Conservation (phyloP, 495 filamentous ascomycete species). For the Staphylotrichum tortipilum region DNA sequence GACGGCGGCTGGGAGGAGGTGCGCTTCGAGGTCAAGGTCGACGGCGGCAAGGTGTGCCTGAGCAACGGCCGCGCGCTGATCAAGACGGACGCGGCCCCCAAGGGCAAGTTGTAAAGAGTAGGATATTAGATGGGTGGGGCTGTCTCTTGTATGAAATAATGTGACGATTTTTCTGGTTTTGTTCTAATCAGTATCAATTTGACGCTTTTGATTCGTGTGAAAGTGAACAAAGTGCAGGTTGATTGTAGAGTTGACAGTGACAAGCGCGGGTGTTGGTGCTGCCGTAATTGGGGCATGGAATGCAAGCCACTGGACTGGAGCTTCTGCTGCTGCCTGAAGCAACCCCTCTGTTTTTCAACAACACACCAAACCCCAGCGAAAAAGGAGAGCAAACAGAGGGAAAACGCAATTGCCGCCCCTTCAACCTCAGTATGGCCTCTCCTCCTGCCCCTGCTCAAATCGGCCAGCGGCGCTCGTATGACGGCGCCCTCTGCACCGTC, state of each 20-base stretch:
- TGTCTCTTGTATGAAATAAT: neutral
- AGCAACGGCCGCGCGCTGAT: constrained; percentile 77
- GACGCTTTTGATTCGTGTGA: too few relatives aligned
- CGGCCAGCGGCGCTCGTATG: constrained; percentile 71
- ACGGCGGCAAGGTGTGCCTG: constrained; percentile 66
- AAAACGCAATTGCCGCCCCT: neutral
- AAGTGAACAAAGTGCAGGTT: too few relatives aligned
- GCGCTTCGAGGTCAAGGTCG: constrained; percentile 62
- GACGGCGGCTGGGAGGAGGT: constrained; percentile 77
- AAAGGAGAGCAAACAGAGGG: too few relatives aligned
- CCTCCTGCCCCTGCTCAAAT: constrained; percentile 37
- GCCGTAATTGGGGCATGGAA: neutral
- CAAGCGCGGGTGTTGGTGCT: neutral
- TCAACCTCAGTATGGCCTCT: constrained; percentile 9
- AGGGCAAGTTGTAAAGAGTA: constrained; percentile 55
- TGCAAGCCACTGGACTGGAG: neutral
- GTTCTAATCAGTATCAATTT: too few relatives aligned
- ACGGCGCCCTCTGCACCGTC: constrained; percentile 67
- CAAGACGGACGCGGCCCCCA: constrained; percentile 47
- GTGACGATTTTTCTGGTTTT: neutral
- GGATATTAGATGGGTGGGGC: neutral
- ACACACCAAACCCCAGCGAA: neutral
- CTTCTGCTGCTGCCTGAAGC: constrained; percentile 15
- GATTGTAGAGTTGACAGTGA: too few relatives aligned
- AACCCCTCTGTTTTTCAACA: neutral